These are phyloP conservation scores for Sabuloglossum arenarium DNA, from an alignment of 495 filamentous ascomycete genomes.

Conservation along the genomic window DNA sequence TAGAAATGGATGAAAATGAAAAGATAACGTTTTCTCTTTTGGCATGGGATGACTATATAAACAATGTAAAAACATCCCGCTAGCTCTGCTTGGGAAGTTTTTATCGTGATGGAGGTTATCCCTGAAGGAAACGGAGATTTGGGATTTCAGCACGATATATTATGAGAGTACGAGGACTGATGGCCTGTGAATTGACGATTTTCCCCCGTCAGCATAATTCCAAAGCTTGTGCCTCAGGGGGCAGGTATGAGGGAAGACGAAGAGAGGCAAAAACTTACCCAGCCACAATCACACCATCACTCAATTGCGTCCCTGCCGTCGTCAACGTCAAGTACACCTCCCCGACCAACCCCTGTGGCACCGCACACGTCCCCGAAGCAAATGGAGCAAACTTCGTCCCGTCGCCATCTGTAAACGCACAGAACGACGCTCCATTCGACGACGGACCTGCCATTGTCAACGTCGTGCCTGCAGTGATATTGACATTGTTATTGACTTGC, in stretches of 20 bases:
- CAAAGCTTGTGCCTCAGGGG: background rate
- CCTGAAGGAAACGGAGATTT: too few species aligned
- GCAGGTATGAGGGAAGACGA: too few species aligned
- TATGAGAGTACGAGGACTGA: slow-evolving; percentile 7
- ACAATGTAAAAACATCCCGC: background rate
- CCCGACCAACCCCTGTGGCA: slow-evolving; percentile 29
- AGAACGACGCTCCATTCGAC: slow-evolving; percentile 26
- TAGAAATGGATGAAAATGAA: background rate
- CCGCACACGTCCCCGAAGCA: slow-evolving; percentile 22
- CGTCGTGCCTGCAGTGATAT: slow-evolving; percentile 23
- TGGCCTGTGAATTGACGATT: background rate
- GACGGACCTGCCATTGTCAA: slow-evolving; percentile 22
- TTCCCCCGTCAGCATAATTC: background rate
- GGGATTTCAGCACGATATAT: background rate
- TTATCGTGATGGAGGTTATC: too few species aligned
- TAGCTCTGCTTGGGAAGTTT: background rate
- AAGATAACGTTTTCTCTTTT: background rate
- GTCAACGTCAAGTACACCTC: slow-evolving; percentile 32
- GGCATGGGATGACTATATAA: background rate
- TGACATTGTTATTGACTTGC: slow-evolving; percentile 23
- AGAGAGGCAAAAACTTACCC: slow-evolving; percentile 4
- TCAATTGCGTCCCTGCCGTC: slow-evolving; percentile 11
- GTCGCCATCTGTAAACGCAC: slow-evolving; percentile 34
- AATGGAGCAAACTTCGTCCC: slow-evolving; percentile 17
- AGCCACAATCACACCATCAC: slow-evolving; percentile 6